Base-by-base conservation (phyloP, 2,329 filamentous ascomycete genomes). In the Xylariaceae sp. region DNA sequence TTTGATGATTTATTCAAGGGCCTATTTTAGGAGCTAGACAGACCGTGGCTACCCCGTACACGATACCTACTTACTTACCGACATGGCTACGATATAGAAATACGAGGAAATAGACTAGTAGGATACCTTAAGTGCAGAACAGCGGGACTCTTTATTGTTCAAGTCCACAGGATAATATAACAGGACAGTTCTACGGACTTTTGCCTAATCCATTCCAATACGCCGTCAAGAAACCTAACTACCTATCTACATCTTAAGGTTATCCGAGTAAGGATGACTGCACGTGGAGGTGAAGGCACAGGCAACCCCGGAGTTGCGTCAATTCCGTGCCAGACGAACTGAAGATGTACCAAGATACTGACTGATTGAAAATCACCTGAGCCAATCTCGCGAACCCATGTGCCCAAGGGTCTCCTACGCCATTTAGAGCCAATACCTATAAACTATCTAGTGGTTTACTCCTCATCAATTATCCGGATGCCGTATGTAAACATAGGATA, bases 1-100 rank as follows among this genome's bases (percentile, higher is more conserved):
- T 89, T 93, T 52, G 89, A 92, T 59, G 86, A 87, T 67, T 73
- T 93, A 20, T 95, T 95, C 67, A 81, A 79, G 50, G 81, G 81
- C 9, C 71, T 90, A 9, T 65, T 83, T 42, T 81, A 60, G 74
- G 12, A 10, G 5, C 32, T 37, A 37, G 7, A 29, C 26, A n/a
- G n/a, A n/a, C n/a, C n/a, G n/a, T n/a, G n/a, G n/a, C n/a, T n/a
- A n/a, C n/a, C n/a, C n/a, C n/a, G n/a, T n/a, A n/a, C n/a, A n/a
- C n/a, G n/a, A n/a, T n/a, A n/a, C n/a, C n/a, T n/a, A n/a, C n/a
- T n/a, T n/a, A n/a, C n/a, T n/a, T n/a, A n/a, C n/a, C n/a, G n/a
- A n/a, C n/a, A n/a, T n/a, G n/a, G n/a, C n/a, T n/a, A n/a, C n/a
- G n/a, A n/a, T n/a, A n/a, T n/a, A n/a, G n/a, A n/a, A 26, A 26